Percentiles rank a stretch among this genome's conserved stretches.
Evolutionary conservation across 2,329 filamentous ascomycete species (phyloP).

Genomic region (Chaetomium strumarium): DNA sequence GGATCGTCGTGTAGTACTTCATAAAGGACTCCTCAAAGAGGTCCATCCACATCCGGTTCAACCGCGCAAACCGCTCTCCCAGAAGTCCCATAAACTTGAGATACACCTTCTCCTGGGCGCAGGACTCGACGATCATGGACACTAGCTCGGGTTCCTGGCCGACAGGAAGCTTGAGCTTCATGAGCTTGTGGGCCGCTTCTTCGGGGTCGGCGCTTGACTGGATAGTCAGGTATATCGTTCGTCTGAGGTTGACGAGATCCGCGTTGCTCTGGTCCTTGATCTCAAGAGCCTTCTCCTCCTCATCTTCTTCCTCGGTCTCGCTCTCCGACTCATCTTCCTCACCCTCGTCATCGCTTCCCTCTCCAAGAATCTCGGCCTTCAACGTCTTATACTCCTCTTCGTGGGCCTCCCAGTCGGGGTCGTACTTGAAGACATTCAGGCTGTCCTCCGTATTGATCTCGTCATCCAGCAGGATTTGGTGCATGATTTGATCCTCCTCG

Average conservation of each 20-base stretch:
- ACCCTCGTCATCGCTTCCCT: conserved; percentile 79
- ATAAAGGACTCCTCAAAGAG: conserved; percentile 85
- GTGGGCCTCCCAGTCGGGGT: conserved; percentile 82
- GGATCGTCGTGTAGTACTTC: conserved; percentile 95
- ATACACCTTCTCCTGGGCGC: conserved; percentile 93
- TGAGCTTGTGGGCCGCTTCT: conserved; percentile 94
- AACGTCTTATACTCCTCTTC: conserved; percentile 86
- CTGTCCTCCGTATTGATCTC: conserved; percentile 79
- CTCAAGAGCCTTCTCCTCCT: conserved; percentile 78
- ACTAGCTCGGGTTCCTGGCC: conserved; percentile 87
- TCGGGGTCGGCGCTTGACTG: conserved; percentile 96
- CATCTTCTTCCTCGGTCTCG: conserved; percentile 63
- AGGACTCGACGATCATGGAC: conserved; percentile 96
- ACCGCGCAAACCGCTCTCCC: conserved; percentile 89
- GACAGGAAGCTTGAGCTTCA: conserved; percentile 82
- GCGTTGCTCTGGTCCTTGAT: conserved; percentile 98
- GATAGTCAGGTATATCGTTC: conserved; percentile 95
- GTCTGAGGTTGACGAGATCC: conserved; percentile 85
- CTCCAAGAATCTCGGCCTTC: conserved; percentile 89
- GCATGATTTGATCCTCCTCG: conserved; percentile 97
- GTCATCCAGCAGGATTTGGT: conserved; percentile 75
- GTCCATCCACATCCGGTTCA: conserved; percentile 91
- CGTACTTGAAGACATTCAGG: conserved; percentile 93
- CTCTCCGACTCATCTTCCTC: conserved; percentile 62
- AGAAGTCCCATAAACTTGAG: conserved; percentile 96